Evolutionary conservation across 1,139 yeast genomes (phyloP).

Genomic region (Candida anutae): DNA sequence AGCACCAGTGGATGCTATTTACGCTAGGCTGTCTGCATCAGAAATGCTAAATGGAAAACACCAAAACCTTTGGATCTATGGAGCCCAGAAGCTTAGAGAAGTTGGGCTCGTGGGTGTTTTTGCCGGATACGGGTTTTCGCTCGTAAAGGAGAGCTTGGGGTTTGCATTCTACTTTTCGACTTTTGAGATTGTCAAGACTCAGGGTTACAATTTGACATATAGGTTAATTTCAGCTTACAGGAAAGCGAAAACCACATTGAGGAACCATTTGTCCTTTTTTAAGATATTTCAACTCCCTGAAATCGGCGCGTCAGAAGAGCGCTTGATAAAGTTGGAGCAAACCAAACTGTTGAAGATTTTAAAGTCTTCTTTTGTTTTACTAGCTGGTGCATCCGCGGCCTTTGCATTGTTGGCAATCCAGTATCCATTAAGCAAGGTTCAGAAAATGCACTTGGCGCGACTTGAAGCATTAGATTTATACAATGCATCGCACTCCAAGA

Average conservation of each 20-base stretch:
- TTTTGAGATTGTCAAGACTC: slow-evolving; percentile 75
- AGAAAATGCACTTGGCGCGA: slow-evolving; percentile 69
- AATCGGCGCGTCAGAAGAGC: slow-evolving; percentile 22
- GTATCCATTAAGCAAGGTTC: slow-evolving; percentile 75
- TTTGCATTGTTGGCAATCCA: slow-evolving; percentile 68
- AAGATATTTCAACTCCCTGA: slow-evolving; percentile 11
- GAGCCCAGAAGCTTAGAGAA: slow-evolving; percentile 56
- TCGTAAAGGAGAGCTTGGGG: slow-evolving; percentile 75
- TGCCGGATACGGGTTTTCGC: slow-evolving; percentile 76
- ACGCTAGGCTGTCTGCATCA: slow-evolving; percentile 69
- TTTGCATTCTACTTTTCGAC: slow-evolving; percentile 83
- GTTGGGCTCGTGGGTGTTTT: slow-evolving; percentile 81
- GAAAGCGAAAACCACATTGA: slow-evolving; percentile 19
- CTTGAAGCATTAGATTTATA: slow-evolving; percentile 73
- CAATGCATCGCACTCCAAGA: slow-evolving; percentile 29
- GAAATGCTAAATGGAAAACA: slow-evolving; percentile 66
- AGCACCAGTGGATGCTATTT: slow-evolving; percentile 89
- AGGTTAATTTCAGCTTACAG: slow-evolving; percentile 54
- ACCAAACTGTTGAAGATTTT: slow-evolving; percentile 42
- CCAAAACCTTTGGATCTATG: slow-evolving; percentile 71
- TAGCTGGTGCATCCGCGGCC: slow-evolving; percentile 92
- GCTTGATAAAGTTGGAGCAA: slow-evolving; percentile 23
- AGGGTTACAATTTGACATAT: slow-evolving; percentile 50
- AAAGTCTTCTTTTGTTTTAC: slow-evolving; percentile 61
- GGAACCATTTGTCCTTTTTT: slow-evolving; percentile 14